Conservation (phyloP, 345 rosid species). For the Acer negundo region DNA sequence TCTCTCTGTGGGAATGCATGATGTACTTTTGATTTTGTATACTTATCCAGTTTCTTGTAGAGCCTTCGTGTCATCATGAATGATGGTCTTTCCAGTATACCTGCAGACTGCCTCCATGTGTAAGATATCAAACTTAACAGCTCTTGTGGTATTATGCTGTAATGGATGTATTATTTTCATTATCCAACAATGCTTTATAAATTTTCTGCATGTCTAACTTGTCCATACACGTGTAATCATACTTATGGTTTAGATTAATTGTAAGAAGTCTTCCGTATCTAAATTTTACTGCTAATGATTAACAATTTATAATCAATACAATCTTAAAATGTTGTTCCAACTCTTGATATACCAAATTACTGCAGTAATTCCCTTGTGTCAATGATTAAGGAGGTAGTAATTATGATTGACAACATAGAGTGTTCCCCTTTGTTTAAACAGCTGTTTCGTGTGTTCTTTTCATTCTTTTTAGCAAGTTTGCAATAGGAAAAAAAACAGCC, state of each 20-base stretch:
- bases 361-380: neutral
- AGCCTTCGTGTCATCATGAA: constrained; percentile 88
- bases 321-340: neutral
- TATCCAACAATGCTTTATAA: constrained; percentile 5
- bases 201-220: neutral
- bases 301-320: neutral
- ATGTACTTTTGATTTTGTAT: neutral
- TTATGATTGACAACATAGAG: neutral
- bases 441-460: neutral
- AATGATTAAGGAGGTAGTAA: constrained; percentile 1
- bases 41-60: constrained; percentile 47
- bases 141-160: neutral
- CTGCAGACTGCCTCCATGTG: constrained; percentile 78
- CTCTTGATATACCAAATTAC: neutral
- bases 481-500: neutral
- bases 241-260: neutral
- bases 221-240: neutral
- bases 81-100: constrained; percentile 86
- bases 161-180: neutral
- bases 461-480: neutral
- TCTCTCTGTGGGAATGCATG: constrained; percentile 10
- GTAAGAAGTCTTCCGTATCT: neutral
- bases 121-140: constrained; percentile 43
- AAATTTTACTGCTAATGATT: neutral
- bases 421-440: neutral